Percentiles rank a stretch among this genome's conserved stretches.
These are phyloP conservation scores for Linnemannia schmuckeri DNA, from an alignment of 192 early-diverging fungal genomes.

Conservation along the genomic window DNA sequence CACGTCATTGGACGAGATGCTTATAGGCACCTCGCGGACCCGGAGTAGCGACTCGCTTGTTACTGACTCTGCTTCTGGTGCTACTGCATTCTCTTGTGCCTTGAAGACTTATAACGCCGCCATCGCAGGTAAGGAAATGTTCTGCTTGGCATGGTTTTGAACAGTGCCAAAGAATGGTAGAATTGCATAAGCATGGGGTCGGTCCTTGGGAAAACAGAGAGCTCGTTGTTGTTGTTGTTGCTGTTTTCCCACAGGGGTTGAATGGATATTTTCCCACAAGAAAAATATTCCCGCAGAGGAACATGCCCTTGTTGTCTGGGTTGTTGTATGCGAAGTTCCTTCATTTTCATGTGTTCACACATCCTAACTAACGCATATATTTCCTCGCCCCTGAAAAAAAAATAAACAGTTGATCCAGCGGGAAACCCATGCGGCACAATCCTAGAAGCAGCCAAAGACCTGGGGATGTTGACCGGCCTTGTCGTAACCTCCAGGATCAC, in stretches of 20 bases:
- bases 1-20: constrained; percentile 76
- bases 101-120: constrained; percentile 95
- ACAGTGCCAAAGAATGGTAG: too few species aligned
- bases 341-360: background rate
- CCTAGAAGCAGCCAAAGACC: constrained; percentile 92
- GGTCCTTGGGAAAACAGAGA: background rate
- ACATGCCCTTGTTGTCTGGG: background rate
- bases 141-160: too few species aligned
- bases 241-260: background rate
- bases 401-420: constrained; percentile 65
- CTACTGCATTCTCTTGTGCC: constrained; percentile 94
- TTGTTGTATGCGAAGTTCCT: background rate
- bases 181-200: constrained; percentile 1
- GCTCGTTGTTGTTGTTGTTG: background rate
- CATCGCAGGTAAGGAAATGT: constrained; percentile 73
- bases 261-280: background rate
- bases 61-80: constrained; percentile 97
- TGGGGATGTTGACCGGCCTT: constrained; percentile 87
- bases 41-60: constrained; percentile 83
- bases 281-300: background rate
- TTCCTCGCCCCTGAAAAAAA: background rate
- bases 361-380: background rate
- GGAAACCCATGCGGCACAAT: constrained; percentile 89
- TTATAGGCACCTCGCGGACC: constrained; percentile 93
- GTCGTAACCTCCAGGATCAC: constrained; percentile 96